phyloP scores from a whole-genome alignment of 2,329 filamentous ascomycete genomes.

The Scleromitrula shiraiana region DNA sequence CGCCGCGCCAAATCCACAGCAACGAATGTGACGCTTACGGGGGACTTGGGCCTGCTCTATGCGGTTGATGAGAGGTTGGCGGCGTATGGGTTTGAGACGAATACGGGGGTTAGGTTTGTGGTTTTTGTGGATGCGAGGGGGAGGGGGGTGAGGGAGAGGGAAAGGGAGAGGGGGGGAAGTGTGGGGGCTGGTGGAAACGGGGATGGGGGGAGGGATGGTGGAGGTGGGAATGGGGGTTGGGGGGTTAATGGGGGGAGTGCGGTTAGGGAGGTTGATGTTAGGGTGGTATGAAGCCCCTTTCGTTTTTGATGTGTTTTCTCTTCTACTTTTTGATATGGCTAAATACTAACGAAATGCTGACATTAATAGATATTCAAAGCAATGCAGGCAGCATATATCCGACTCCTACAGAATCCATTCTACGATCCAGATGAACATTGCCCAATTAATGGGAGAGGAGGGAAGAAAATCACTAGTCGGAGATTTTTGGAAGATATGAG shows the following conservation, averaged over 20 bases:
- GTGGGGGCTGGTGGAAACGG: conserved; percentile 33
- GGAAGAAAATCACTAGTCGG: conserved; percentile 70
- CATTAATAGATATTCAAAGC: conserved; percentile 66
- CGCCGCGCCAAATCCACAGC: conserved; percentile 62
- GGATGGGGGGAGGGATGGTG: conserved; percentile 65
- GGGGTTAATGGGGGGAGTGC: conserved; percentile 36
- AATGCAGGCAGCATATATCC: conserved; percentile 86
- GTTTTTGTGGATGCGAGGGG: conserved; percentile 88
- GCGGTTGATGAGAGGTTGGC: conserved; percentile 88
- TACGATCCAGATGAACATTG: conserved; percentile 81
- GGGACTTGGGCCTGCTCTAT: conserved; percentile 86
- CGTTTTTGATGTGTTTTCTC: too few relatives aligned
- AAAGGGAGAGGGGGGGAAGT: conserved; percentile 29
- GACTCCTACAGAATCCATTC: conserved; percentile 87
- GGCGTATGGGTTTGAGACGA: conserved; percentile 93
- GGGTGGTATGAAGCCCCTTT: too few relatives aligned
- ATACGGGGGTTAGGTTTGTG: conserved; percentile 86
- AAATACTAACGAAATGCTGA: not conserved
- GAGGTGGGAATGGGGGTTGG: conserved; percentile 50
- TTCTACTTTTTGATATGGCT: not conserved
- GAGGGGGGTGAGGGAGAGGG: conserved; percentile 30
- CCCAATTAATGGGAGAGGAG: conserved; percentile 45
- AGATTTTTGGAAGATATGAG: conserved; percentile 77
- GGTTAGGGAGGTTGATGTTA: conserved; percentile 71
- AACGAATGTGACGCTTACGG: conserved; percentile 48